A percentile compares a stretch with the other conserved stretches of the same genome.
These are phyloP conservation scores for Spirogloea muscicola DNA, from an alignment of 139 green algal species.

Conservation along the genomic window DNA sequence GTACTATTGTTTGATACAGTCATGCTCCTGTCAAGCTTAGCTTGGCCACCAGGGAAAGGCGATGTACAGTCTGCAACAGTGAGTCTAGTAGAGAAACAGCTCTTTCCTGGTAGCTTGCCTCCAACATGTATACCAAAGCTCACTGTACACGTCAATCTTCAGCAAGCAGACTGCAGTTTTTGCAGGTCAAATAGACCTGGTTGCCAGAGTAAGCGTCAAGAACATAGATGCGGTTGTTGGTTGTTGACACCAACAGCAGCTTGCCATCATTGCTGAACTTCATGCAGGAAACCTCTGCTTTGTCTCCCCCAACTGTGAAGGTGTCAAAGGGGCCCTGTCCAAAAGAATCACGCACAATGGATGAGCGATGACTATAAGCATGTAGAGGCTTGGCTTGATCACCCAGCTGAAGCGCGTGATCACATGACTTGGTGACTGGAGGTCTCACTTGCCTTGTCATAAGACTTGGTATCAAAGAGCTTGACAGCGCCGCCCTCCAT, in stretches of 20 bases:
- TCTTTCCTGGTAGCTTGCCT: not conserved
- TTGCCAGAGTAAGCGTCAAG: slow-evolving; percentile 73
- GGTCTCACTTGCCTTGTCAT: slow-evolving; percentile 49
- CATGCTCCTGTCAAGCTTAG: not conserved
- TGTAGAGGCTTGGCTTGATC: no score
- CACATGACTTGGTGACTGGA: no score
- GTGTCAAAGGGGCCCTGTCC: slow-evolving; percentile 77
- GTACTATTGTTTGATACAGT: not conserved
- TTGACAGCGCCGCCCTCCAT: slow-evolving; percentile 47
- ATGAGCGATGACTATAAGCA: no score
- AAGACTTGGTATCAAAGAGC: slow-evolving; percentile 78
- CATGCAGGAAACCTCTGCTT: slow-evolving; percentile 48
- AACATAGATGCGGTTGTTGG: slow-evolving; percentile 60
- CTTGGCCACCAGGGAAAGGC: not conserved
- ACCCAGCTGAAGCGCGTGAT: no score
- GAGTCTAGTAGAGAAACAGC: not conserved
- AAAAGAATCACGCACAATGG: no score
- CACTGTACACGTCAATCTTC: not conserved
- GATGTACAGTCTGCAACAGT: not conserved
- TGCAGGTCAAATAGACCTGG: slow-evolving; percentile 14
- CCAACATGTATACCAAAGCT: not conserved
- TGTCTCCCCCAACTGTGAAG: slow-evolving; percentile 58
- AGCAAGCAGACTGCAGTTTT: not conserved
- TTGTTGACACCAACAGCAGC: slow-evolving; percentile 57
- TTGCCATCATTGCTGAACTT: slow-evolving; percentile 79